Percentiles rank a stretch among this genome's conserved stretches.
Conservation (phyloP, 345 rosid genomes). For the Salix udensis region DNA sequence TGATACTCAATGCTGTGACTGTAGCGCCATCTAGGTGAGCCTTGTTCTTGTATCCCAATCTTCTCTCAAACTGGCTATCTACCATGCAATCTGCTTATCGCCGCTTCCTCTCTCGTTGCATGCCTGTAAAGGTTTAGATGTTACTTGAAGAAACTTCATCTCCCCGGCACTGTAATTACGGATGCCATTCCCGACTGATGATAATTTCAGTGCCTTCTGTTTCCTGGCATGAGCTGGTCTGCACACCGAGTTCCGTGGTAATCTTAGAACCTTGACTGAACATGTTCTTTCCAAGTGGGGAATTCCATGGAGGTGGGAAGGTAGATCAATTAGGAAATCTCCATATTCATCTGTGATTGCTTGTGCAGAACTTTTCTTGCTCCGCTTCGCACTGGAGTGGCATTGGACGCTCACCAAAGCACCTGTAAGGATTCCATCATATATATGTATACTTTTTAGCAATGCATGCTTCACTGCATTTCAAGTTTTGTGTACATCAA, state of each 20-base stretch:
- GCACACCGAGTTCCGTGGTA: constrained; percentile 33
- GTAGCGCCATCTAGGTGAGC: constrained; percentile 55
- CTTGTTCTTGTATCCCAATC: not conserved
- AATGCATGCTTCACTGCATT: not conserved
- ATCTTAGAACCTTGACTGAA: constrained; percentile 23
- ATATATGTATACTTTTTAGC: not conserved
- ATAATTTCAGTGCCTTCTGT: constrained; percentile 27
- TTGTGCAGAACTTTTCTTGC: constrained; percentile 12
- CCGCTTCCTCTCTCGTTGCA: constrained; percentile 18
- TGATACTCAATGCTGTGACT: constrained; percentile 47
- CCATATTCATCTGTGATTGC: constrained; percentile 45
- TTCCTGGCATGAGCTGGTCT: constrained; percentile 24
- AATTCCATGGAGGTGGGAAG: constrained; percentile 47
- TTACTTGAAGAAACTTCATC: constrained; percentile 29
- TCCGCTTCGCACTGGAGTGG: constrained; percentile 9
- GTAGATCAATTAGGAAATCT: constrained; percentile 50
- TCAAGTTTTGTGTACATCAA: not conserved
- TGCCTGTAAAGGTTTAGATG: constrained; percentile 31
- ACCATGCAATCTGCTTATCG: constrained; percentile 12
- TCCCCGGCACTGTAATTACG: constrained; percentile 36
- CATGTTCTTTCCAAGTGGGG: constrained; percentile 40
- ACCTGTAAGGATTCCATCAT: constrained; percentile 30
- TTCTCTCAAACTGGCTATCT: not conserved
- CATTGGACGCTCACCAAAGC: constrained; percentile 41
- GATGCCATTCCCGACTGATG: constrained; percentile 39